These are phyloP conservation scores for Aspergillus sclerotialis DNA, from an alignment of 2,329 filamentous ascomycete genomes.

Conservation along the genomic window DNA sequence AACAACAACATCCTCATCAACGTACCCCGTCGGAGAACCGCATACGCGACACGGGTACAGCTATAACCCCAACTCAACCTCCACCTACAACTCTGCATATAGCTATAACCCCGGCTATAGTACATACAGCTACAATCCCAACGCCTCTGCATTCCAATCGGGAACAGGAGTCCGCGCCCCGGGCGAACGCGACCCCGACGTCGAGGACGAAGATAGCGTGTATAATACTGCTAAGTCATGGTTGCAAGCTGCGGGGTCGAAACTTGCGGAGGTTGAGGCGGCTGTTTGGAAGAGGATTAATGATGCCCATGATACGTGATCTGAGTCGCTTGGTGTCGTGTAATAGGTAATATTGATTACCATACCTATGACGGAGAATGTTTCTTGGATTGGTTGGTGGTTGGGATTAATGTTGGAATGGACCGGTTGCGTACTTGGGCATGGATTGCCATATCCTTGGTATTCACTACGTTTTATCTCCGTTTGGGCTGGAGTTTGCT, in stretches of 20 bases:
- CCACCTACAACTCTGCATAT: slow-evolving; percentile 6
- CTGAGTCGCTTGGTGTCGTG: neutral
- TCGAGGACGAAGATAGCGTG: slow-evolving; percentile 29
- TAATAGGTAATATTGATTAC: neutral
- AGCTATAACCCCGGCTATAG: slow-evolving; percentile 24
- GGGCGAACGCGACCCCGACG: slow-evolving; percentile 11
- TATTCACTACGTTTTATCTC: too few species aligned
- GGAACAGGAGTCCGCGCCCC: slow-evolving; percentile 4
- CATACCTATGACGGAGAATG: neutral
- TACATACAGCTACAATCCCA: slow-evolving; percentile 25
- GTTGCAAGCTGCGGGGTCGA: slow-evolving; percentile 33
- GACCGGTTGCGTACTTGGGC: too few species aligned
- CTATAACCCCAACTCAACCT: slow-evolving; percentile 5
- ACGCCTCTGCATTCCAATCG: slow-evolving; percentile 4
- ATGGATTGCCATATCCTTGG: too few species aligned
- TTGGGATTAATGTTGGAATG: neutral
- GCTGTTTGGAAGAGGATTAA: slow-evolving; percentile 44
- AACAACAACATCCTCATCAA: too few species aligned
- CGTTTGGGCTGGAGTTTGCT: neutral
- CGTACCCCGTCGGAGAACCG: neutral
- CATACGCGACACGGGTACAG: neutral
- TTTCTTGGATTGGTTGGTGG: neutral
- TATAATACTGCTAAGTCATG: slow-evolving; percentile 37
- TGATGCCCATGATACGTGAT: slow-evolving; percentile 22
- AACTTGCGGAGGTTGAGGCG: slow-evolving; percentile 39